Conservation (phyloP, 805 yeast species). For the Saturnispora mendoncae region DNA sequence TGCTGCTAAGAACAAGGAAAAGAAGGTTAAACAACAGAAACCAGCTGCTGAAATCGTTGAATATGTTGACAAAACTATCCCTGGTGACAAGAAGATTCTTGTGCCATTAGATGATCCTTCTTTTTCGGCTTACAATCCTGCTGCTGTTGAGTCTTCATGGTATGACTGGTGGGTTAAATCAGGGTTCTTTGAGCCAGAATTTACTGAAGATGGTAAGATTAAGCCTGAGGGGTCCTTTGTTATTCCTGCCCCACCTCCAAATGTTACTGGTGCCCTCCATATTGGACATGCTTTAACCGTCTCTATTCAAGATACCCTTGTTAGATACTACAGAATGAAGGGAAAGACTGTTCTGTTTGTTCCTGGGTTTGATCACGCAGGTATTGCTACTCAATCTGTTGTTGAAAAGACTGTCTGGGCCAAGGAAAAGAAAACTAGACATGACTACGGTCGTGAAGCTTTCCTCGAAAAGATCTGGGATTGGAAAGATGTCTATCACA, state of each 20-base stretch:
- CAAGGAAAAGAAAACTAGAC: conserved; percentile 79
- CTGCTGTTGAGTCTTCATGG: conserved; percentile 94
- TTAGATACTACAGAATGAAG: conserved; percentile 93
- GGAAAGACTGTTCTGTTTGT: conserved; percentile 88
- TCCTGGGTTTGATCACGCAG: conserved; percentile 99
- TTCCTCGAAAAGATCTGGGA: conserved; percentile 90
- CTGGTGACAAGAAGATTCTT: conserved; percentile 86
- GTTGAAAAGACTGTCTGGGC: conserved; percentile 96
- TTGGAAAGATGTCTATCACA: conserved; percentile 94
- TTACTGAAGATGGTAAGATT: conserved; percentile 60
- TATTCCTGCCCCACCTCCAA: conserved; percentile 99
- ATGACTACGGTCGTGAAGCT: conserved; percentile 88
- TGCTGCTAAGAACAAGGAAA: conserved; percentile 34
- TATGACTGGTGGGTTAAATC: conserved; percentile 92
- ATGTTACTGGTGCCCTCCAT: conserved; percentile 96
- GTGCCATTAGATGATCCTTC: conserved; percentile 88
- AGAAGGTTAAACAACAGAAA: conserved; percentile 63
- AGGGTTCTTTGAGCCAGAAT: conserved; percentile 84
- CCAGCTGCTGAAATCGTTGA: conserved; percentile 73
- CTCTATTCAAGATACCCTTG: conserved; percentile 86
- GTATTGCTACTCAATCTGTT: conserved; percentile 97
- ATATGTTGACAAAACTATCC: conserved; percentile 70
- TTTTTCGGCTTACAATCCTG: conserved; percentile 87
- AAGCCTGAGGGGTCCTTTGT: conserved; percentile 80
- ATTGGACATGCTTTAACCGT: conserved; percentile 97